These are phyloP conservation scores for Globisporangium cylindrosporum DNA, from an alignment of 352 stramenopile genomes.

Conservation along the genomic window DNA sequence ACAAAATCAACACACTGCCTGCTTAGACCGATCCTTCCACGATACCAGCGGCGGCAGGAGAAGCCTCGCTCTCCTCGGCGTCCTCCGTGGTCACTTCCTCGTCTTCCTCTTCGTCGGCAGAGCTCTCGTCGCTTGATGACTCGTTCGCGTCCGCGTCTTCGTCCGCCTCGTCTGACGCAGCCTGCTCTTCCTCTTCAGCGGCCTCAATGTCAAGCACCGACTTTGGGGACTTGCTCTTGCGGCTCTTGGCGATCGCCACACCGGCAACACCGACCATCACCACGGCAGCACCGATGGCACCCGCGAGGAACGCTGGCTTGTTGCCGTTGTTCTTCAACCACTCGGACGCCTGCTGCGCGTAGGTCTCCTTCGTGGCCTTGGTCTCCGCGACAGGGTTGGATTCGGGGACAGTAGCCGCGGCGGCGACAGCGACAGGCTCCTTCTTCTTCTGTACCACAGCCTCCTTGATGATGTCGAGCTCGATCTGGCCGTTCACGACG, in stretches of 20 bases:
- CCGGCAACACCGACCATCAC: constrained; percentile 42
- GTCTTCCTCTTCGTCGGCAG: constrained; percentile 34
- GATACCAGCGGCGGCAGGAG: constrained; percentile 23
- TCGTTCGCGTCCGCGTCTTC: constrained; percentile 33
- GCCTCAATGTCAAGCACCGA: constrained; percentile 38
- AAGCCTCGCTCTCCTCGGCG: constrained; percentile 20
- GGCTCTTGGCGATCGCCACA: constrained; percentile 43
- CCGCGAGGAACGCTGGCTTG: constrained; percentile 36
- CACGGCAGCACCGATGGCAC: constrained; percentile 42
- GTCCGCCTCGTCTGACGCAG: constrained; percentile 32
- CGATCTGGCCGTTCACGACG: constrained; percentile 43
- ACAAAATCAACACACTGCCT: not conserved
- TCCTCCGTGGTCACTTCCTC: constrained; percentile 30
- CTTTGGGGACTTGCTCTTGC: constrained; percentile 36
- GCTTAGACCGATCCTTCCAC: constrained; percentile 66
- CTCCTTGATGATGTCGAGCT: constrained; percentile 53
- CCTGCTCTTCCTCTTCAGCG: constrained; percentile 33
- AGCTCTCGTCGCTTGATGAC: constrained; percentile 33
- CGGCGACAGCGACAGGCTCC: constrained; percentile 4
- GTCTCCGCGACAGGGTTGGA: constrained; percentile 21
- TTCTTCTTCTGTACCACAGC: constrained; percentile 17
- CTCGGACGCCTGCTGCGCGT: constrained; percentile 33
- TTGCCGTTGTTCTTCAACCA: constrained; percentile 39
- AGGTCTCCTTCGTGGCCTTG: constrained; percentile 30
- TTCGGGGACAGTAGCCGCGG: not conserved